Evolutionary conservation across 306 rosid species (phyloP).

Genomic region (Acacia crassicarpa): DNA sequence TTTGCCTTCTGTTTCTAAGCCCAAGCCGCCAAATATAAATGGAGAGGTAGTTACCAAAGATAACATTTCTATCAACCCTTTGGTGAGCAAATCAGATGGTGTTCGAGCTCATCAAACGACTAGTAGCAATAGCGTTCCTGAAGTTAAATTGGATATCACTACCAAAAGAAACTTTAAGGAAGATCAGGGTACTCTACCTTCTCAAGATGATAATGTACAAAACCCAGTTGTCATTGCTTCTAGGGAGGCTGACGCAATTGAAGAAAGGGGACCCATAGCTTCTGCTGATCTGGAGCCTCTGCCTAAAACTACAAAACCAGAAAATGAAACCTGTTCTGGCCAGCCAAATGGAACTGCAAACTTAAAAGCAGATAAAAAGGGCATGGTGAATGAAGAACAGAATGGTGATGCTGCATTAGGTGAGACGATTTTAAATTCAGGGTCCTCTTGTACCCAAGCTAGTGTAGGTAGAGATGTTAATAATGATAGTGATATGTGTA

Average conservation of each 20-base stretch:
- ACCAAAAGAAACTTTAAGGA: constrained; percentile 43
- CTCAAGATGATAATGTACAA: constrained; percentile 45
- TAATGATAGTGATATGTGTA: constrained; percentile 64
- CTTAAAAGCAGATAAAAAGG: constrained; percentile 53
- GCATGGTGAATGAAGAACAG: constrained; percentile 58
- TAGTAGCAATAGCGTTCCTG: constrained; percentile 46
- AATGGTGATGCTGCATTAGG: constrained; percentile 55
- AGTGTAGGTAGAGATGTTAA: constrained; percentile 91
- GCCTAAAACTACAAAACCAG: constrained; percentile 45
- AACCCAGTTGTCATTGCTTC: constrained; percentile 42
- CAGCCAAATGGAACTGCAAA: constrained; percentile 68
- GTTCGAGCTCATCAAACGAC: constrained; percentile 39
- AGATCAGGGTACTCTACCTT: constrained; percentile 42
- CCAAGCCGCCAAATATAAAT: constrained; percentile 65
- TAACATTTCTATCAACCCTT: constrained; percentile 43
- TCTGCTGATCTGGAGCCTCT: constrained; percentile 46
- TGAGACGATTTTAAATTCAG: constrained; percentile 57
- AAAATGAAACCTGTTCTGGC: constrained; percentile 53
- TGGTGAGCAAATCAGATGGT: constrained; percentile 55
- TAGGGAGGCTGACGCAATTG: constrained; percentile 47
- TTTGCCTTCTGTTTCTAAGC: constrained; percentile 54
- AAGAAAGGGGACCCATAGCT: constrained; percentile 43
- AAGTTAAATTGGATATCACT: constrained; percentile 53
- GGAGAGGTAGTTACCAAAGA: constrained; percentile 53
- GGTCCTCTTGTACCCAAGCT: constrained; percentile 58